A percentile compares a stretch with the other conserved stretches of the same genome.
Evolutionary conservation across 2,329 filamentous ascomycete genomes (phyloP).

Genomic region (Whalleya microplaca): DNA sequence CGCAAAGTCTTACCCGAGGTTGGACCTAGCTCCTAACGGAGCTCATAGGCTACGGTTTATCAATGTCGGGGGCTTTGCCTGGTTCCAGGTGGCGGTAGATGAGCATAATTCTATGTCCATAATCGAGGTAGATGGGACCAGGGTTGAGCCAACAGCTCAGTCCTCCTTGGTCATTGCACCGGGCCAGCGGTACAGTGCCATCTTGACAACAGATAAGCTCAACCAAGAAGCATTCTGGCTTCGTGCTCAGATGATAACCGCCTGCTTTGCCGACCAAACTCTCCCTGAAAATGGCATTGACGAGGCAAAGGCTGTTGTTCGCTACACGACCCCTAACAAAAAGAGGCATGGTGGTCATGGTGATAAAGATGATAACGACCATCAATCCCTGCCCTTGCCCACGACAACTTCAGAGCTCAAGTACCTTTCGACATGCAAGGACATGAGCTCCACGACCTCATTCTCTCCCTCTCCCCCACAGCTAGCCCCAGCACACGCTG

Average conservation of each 20-base stretch:
- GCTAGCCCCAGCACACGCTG: slow-evolving; percentile 49
- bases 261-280: slow-evolving; percentile 60
- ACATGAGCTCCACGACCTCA: slow-evolving; percentile 49
- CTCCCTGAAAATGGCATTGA: slow-evolving; percentile 46
- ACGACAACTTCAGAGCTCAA: slow-evolving; percentile 41
- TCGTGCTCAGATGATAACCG: slow-evolving; percentile 62
- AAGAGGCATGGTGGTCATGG: slow-evolving; percentile 18
- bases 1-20: slow-evolving; percentile 41
- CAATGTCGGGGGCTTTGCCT: slow-evolving; percentile 72
- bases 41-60: slow-evolving; percentile 69
- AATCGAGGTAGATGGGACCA: slow-evolving; percentile 72
- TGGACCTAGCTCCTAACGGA: slow-evolving; percentile 55
- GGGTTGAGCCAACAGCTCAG: slow-evolving; percentile 62
- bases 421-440: slow-evolving; percentile 49
- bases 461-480: slow-evolving; percentile 49
- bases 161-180: slow-evolving; percentile 68
- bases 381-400: slow-evolving; percentile 35
- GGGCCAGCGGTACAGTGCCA: slow-evolving; percentile 71
- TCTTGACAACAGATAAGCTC: slow-evolving; percentile 64
- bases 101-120: slow-evolving; percentile 58
- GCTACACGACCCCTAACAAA: slow-evolving; percentile 40
- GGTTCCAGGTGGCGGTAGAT: slow-evolving; percentile 73
- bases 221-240: slow-evolving; percentile 63
- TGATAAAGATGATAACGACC: slow-evolving; percentile 18
- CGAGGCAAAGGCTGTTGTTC: slow-evolving; percentile 54